A percentile compares a stretch with the other conserved stretches of the same genome.
These are phyloP conservation scores for Penicillium sp. DNA, from an alignment of 2,329 filamentous ascomycete species.

Conservation along the genomic window DNA sequence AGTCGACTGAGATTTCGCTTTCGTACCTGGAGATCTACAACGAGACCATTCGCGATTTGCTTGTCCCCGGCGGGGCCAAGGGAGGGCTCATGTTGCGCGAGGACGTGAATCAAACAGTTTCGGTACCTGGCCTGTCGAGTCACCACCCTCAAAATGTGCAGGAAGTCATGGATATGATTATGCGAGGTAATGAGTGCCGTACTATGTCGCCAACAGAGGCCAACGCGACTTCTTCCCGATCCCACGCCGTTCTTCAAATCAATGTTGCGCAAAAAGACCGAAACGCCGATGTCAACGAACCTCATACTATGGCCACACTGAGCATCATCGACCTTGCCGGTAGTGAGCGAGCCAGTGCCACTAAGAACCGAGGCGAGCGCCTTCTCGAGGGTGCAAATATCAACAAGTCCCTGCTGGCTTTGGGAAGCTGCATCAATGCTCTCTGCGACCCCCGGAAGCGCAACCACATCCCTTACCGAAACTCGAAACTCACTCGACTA, in stretches of 20 bases:
- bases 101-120: conserved; percentile 90
- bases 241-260: conserved; percentile 95
- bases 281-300: conserved; percentile 88
- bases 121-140: conserved; percentile 85
- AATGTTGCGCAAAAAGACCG: conserved; percentile 93
- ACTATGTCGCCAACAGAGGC: conserved; percentile 97
- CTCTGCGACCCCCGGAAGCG: conserved; percentile 89
- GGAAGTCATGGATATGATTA: conserved; percentile 99
- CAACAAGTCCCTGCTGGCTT: conserved; percentile 93
- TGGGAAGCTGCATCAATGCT: conserved; percentile 97
- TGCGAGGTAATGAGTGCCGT: conserved; percentile 87
- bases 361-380: conserved; percentile 91
- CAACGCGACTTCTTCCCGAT: conserved; percentile 95
- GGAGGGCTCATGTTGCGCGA: conserved; percentile 87
- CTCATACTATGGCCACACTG: conserved; percentile 95
- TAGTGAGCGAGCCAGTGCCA: conserved; percentile 92
- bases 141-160: conserved; percentile 88
- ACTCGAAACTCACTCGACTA: conserved; percentile 92
- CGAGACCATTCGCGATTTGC: conserved; percentile 92
- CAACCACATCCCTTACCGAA: conserved; percentile 94
- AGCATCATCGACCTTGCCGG: conserved; percentile 98
- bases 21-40: conserved; percentile 99
- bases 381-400: conserved; percentile 95
- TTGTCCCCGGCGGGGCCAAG: conserved; percentile 82
- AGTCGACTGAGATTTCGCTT: conserved; percentile 83